Base-by-base conservation (phyloP, 225 moss, liverwort and hornwort species). In the Rhytidiadelphus loreus region DNA sequence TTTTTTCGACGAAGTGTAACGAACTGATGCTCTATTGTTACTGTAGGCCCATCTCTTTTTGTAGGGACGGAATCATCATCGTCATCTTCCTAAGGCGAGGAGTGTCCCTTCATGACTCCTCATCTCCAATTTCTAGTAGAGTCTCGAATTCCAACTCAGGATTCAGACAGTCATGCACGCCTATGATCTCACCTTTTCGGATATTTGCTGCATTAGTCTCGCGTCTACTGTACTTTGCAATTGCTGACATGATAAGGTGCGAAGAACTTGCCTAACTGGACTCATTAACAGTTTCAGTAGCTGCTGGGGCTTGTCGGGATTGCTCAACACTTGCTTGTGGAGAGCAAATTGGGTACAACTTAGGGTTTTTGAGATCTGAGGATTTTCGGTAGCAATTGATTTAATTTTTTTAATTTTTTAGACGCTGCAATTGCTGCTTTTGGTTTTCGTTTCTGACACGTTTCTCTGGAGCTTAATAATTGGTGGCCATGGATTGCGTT, bases 41-140 rank as follows among this genome's bases (percentile, higher is more conserved):
- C 86, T 61, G 52, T 41, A 71, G 76, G 53, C 71, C 64, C 11
- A 17, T 46, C 80, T 39, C 72, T 37, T 91, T 89, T 79, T 7
- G 57, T 84, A 46, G 89, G 30, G 73, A 89, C 71, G 69, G 86
- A 85, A 93, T 89, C 86, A 89, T 74, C 92, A 55, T 80, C 88
- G 80, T 90, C 91, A 89, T 88, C 89, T 63, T 62, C 68, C 66
- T 48, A 24, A 85, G 58, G 19, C 87, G 60, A 60, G 43, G 76
- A 90, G 57, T 71, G 56, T 72, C 12, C 85, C n/a, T 69, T 68
- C 62, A 82, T 80, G 89, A 91, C 92, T 92, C 91, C 87, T 85
- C 92, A 56, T 88, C 46, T 85, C 66, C 86, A 83, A 37, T 86
- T 83, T 86, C 84, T 84, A 21, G 87, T 43, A 85, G 61, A 76